These are phyloP conservation scores for Lasiodiplodia hormozganensis DNA, from an alignment of 2,329 filamentous ascomycete species.

Conservation along the genomic window DNA sequence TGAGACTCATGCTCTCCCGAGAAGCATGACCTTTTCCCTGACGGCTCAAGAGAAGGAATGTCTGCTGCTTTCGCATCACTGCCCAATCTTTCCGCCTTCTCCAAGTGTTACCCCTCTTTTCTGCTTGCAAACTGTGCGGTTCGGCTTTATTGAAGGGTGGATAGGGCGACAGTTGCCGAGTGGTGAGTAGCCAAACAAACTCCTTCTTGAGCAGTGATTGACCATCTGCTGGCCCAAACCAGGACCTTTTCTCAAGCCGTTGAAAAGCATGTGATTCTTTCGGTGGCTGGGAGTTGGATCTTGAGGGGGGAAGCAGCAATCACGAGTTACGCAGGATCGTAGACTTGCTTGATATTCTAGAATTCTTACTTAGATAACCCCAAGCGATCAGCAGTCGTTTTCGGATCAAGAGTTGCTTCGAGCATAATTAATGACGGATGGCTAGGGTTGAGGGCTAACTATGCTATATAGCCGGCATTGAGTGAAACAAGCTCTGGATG, in stretches of 20 bases:
- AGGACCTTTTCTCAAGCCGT: no score
- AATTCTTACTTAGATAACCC: background rate
- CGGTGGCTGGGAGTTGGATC: background rate
- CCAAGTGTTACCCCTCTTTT: background rate
- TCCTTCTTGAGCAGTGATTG: background rate
- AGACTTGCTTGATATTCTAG: background rate
- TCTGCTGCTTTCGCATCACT: background rate
- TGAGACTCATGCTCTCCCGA: no score
- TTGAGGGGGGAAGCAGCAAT: background rate
- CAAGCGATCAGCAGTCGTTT: background rate
- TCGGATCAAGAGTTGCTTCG: background rate
- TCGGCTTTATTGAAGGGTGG: background rate
- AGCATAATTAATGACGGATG: no score
- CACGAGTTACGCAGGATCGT: background rate
- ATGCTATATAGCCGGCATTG: background rate
- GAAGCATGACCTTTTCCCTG: background rate
- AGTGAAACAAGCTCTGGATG: background rate
- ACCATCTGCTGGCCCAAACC: background rate
- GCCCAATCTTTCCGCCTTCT: background rate
- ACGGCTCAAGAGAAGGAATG: background rate
- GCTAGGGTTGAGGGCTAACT: background rate
- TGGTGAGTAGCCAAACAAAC: background rate
- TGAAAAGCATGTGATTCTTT: background rate
- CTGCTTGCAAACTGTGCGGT: background rate
- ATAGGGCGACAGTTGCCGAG: background rate